Evolutionary conservation across 257 asterid genomes (phyloP), one percentile per base, ranked within the genome.

Genomic region (Coffea canephora): DNA sequence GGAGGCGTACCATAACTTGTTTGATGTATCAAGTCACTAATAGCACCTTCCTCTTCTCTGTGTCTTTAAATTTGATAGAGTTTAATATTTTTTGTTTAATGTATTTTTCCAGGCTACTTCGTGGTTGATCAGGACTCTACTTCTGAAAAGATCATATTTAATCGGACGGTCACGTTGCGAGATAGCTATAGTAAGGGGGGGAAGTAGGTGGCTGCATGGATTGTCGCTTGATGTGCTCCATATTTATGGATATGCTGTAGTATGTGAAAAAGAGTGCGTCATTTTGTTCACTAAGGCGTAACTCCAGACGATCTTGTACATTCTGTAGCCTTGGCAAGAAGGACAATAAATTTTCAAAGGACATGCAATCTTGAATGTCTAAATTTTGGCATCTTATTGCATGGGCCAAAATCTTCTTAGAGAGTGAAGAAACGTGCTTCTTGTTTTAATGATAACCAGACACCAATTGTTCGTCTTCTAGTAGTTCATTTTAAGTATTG

Each of bases 71-170:
- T 59, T 21, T 16, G 23, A 59, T 21, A 9, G 7, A 50, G 46
- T 34, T 5, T 49, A 15, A 27, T 8, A 8, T 23, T 50, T 39
- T 19, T 23, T 52, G 61, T 43, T 45, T 78, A 36, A 50, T 77
- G 6, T 48, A 27, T 25, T 77, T 9, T 77, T 50, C 77, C 77
- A 78, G 82, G 82, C 57, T 78, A 78, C 27, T 78, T 78, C 23
- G 41, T 16, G 48, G 77, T 78, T 55, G 82, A 78, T 34, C 61
- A 78, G 77, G 82, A 78, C 39, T 78, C 82, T 7, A 78, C 77
- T 43, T 15, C 77, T 2, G 82, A 78, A 54, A 78, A 78, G 82
- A 54, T 78, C 12, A 68, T 78, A 55, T 78, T 78, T 43, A 78
- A 78, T 49, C 59, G 82, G 82, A 78, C 77, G 1, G 82, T 78